Evolutionary conservation across 805 yeast genomes (phyloP).

Genomic region (Hemisphaericaspora nanyangensis): DNA sequence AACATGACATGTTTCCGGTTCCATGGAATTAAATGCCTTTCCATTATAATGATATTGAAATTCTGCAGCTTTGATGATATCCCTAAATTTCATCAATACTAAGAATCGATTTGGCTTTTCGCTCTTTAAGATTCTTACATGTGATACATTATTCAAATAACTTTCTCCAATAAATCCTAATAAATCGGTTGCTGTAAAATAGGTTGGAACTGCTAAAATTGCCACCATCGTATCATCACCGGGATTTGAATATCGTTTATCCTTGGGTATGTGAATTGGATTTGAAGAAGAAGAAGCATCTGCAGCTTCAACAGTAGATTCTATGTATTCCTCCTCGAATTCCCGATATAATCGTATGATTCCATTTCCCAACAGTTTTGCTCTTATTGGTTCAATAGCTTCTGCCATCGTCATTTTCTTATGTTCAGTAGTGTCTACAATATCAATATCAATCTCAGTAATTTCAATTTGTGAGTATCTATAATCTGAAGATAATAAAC

Average conservation of each 20-base stretch:
- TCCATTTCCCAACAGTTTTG: conserved; percentile 69
- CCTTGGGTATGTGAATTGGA: neutral
- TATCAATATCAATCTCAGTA: conserved; percentile 21
- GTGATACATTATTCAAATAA: conserved; percentile 53
- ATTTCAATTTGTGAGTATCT: conserved; percentile 27
- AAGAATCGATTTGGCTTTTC: conserved; percentile 65
- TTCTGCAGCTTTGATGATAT: conserved; percentile 49
- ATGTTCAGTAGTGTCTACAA: conserved; percentile 1
- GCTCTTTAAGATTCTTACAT: conserved; percentile 68
- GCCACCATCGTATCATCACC: conserved; percentile 70
- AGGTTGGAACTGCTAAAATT: conserved; percentile 82
- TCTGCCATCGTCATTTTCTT: conserved; percentile 15
- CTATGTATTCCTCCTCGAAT: conserved; percentile 27
- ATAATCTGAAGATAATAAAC: conserved; percentile 21
- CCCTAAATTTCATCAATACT: conserved; percentile 72
- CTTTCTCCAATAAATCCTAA: conserved; percentile 75
- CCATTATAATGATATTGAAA: conserved; percentile 72
- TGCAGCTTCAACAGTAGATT: neutral
- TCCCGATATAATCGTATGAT: conserved; percentile 65
- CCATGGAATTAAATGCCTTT: conserved; percentile 76
- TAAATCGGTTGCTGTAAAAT: conserved; percentile 80
- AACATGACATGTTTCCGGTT: conserved; percentile 80
- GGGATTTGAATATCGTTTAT: conserved; percentile 6
- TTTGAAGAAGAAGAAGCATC: neutral
- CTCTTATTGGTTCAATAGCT: conserved; percentile 50